Conservation (phyloP, 768 basidiomycete species). For the Tephrocybe sp. region DNA sequence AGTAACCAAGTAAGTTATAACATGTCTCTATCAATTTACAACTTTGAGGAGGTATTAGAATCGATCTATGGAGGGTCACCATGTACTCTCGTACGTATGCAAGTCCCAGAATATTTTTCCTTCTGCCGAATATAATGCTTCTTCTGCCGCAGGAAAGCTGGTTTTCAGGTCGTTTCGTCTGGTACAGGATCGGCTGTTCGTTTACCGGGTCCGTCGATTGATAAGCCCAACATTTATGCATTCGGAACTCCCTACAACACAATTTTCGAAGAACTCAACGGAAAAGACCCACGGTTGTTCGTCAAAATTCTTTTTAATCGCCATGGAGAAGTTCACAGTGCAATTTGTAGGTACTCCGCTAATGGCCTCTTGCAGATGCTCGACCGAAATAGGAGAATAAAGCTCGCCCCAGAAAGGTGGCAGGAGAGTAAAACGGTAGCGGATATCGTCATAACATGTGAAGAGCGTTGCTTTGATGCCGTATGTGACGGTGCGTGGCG, state of each 20-base stretch:
- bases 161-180: constrained; percentile 87
- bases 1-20: constrained; percentile 81
- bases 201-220: constrained; percentile 91
- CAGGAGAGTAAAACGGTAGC: constrained; percentile 86
- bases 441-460: constrained; percentile 98
- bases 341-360: constrained; percentile 70
- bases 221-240: constrained; percentile 94
- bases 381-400: constrained; percentile 90
- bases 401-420: constrained; percentile 94
- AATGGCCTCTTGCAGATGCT: constrained; percentile 96
- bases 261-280: constrained; percentile 86
- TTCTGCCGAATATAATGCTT: constrained; percentile 9
- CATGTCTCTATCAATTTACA: constrained; percentile 10
- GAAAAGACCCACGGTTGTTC: constrained; percentile 82
- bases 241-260: constrained; percentile 97
- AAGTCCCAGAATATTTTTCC: not conserved
- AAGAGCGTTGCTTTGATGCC: constrained; percentile 97
- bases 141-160: constrained; percentile 67
- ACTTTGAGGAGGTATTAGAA: constrained; percentile 53
- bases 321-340: constrained; percentile 5
- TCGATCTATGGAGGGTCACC: constrained; percentile 97
- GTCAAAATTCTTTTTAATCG: constrained; percentile 25
- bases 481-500: constrained; percentile 86
- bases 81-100: constrained; percentile 74
- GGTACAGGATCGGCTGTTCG: constrained; percentile 98